These are phyloP conservation scores for Geotrichum carabidarum DNA, from an alignment of 1,139 yeast genomes.

Conservation along the genomic window DNA sequence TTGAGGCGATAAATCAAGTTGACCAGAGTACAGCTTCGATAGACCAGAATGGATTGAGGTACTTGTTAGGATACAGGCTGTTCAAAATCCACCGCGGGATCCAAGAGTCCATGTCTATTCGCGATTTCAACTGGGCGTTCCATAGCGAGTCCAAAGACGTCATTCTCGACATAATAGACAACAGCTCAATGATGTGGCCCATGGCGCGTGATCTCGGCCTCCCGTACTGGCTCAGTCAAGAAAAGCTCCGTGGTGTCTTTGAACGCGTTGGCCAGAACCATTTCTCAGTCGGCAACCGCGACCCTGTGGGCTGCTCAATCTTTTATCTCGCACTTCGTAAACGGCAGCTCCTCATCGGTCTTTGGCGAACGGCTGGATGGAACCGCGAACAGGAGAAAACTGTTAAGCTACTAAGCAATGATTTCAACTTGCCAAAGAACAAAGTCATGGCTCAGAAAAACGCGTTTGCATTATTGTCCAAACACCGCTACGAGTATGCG, in stretches of 20 bases:
- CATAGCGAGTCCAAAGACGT: slow-evolving; percentile 76
- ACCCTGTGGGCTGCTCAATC: slow-evolving; percentile 70
- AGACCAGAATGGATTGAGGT: slow-evolving; percentile 70
- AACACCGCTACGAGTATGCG: slow-evolving; percentile 80
- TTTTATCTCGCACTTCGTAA: slow-evolving; percentile 73
- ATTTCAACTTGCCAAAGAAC: slow-evolving; percentile 73
- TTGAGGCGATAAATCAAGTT: slow-evolving; percentile 57
- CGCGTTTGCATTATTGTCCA: slow-evolving; percentile 84
- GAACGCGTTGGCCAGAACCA: slow-evolving; percentile 63
- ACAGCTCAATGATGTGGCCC: slow-evolving; percentile 51
- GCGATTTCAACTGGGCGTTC: slow-evolving; percentile 84
- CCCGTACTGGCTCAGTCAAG: slow-evolving; percentile 63
- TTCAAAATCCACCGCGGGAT: slow-evolving; percentile 51
- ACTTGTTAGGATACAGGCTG: slow-evolving; percentile 65
- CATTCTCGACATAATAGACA: slow-evolving; percentile 52
- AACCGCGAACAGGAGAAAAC: slow-evolving; percentile 81
- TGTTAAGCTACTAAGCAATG: slow-evolving; percentile 67
- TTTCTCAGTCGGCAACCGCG: slow-evolving; percentile 45
- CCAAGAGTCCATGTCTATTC: slow-evolving; percentile 55
- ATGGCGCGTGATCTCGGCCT: slow-evolving; percentile 58
- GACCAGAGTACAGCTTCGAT: slow-evolving; percentile 46
- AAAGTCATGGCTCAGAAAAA: slow-evolving; percentile 82
- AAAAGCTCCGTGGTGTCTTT: slow-evolving; percentile 48
- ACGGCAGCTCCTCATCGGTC: slow-evolving; percentile 67
- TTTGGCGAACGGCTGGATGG: slow-evolving; percentile 77